A percentile compares a stretch with the other conserved stretches of the same genome.
Evolutionary conservation across 2,329 filamentous ascomycete species (phyloP).

Genomic region (Calonectria leucothoes): DNA sequence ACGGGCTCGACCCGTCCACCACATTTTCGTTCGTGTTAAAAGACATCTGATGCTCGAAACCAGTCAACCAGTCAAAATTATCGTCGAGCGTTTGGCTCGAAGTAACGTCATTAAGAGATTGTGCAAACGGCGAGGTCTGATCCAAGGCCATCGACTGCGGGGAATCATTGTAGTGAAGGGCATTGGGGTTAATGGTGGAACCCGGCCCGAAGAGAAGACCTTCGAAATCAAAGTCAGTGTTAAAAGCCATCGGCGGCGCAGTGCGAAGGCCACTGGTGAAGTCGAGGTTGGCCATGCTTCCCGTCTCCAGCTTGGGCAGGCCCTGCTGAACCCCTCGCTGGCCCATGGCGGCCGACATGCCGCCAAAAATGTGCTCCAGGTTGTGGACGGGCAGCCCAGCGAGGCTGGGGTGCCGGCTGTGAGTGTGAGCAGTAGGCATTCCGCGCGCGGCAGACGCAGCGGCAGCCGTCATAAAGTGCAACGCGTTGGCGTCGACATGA

Average conservation of each 20-base stretch:
- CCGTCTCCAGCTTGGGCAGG: conserved; percentile 86
- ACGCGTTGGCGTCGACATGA: conserved; percentile 82
- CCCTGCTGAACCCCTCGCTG: conserved; percentile 75
- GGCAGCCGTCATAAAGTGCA: conserved; percentile 75
- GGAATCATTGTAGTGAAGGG: conserved; percentile 86
- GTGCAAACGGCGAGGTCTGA: conserved; percentile 69
- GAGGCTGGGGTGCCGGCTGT: conserved; percentile 80
- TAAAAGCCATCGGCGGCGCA: conserved; percentile 75
- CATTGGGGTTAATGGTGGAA: conserved; percentile 76
- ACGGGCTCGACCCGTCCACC: conserved; percentile 93
- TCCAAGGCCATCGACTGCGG: conserved; percentile 75
- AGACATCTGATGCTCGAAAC: conserved; percentile 82
- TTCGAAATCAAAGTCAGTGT: conserved; percentile 60
- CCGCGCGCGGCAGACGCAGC: conserved; percentile 63
- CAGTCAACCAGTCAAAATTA: conserved; percentile 83
- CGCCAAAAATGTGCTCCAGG: conserved; percentile 74
- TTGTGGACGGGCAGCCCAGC: conserved; percentile 72
- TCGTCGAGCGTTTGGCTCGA: conserved; percentile 75
- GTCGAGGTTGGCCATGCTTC: conserved; percentile 73
- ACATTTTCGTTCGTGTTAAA: conserved; percentile 81
- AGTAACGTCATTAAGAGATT: conserved; percentile 68
- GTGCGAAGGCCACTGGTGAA: conserved; percentile 78
- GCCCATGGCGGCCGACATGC: conserved; percentile 77
- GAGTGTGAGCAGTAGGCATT: conserved; percentile 69
- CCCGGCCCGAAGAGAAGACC: conserved; percentile 75